phyloP scores from a whole-genome alignment of 192 early-diverging fungal species.

The Coemansia sp. region DNA sequence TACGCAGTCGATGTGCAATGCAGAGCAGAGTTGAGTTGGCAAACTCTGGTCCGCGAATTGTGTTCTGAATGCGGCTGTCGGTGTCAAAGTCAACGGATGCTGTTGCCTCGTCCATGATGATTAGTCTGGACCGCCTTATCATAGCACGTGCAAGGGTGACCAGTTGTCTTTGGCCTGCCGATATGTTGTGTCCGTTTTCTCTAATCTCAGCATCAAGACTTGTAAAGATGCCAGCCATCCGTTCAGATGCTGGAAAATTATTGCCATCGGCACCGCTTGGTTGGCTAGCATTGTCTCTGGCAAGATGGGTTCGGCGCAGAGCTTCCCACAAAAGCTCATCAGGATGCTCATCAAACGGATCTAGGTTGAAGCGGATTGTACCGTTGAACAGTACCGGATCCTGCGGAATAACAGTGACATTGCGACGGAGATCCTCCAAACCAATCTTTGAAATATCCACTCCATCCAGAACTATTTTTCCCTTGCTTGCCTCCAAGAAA shows the following conservation, averaged over 20 bases:
- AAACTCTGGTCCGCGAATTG: conserved; percentile 57
- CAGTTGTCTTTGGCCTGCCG: conserved; percentile 75
- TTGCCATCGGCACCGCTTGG: too few relatives aligned
- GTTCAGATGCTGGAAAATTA: neutral
- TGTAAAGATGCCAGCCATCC: conserved; percentile 1
- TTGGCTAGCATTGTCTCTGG: conserved; percentile 22
- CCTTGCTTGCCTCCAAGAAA: conserved; percentile 71
- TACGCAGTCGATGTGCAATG: conserved; percentile 67
- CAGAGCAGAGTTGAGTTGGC: conserved; percentile 76
- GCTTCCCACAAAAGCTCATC: conserved; percentile 78
- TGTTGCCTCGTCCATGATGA: too few relatives aligned
- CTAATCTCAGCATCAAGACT: conserved; percentile 69
- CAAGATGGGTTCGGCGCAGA: conserved; percentile 73
- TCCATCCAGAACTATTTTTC: conserved; percentile 69
- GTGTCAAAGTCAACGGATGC: too few relatives aligned
- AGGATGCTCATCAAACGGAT: conserved; percentile 77
- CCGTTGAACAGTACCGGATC: conserved; percentile 82
- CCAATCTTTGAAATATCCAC: conserved; percentile 73
- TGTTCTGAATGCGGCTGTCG: too few relatives aligned
- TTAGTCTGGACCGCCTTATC: conserved; percentile 23
- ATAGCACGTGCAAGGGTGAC: conserved; percentile 77
- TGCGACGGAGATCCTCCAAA: conserved; percentile 74
- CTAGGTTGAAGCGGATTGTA: conserved; percentile 83
- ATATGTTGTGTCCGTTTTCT: conserved; percentile 82
- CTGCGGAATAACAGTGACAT: conserved; percentile 88